A percentile compares a stretch with the other conserved stretches of the same genome.
Evolutionary conservation across 176 grass and related monocot species (phyloP).

Genomic region (Cocos nucifera): DNA sequence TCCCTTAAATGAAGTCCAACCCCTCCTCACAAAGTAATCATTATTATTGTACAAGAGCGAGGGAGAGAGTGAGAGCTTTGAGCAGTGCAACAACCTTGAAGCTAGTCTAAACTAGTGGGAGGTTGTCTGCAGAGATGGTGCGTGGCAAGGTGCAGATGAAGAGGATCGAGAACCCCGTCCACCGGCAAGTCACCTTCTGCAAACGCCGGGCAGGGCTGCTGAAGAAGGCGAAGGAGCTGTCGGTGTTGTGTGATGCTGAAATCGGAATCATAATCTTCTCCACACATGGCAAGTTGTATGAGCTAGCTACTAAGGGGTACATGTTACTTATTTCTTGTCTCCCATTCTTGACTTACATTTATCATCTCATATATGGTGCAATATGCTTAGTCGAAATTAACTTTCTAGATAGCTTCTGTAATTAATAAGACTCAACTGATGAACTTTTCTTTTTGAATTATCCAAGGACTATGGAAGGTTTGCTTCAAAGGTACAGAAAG

Average conservation of each 20-base stretch:
- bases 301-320: conserved; percentile 7
- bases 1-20: conserved; percentile 46
- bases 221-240: conserved; percentile 9
- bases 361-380: too few relatives aligned
- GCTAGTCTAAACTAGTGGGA: conserved; percentile 17
- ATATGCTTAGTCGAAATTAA: too few relatives aligned
- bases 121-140: background rate
- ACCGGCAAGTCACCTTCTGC: conserved; percentile 6
- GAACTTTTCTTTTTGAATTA: too few relatives aligned
- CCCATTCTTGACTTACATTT: too few relatives aligned
- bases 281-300: conserved; percentile 4
- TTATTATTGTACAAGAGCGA: background rate
- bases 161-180: conserved; percentile 7
- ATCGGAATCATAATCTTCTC: conserved; percentile 9
- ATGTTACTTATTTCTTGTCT: too few relatives aligned
- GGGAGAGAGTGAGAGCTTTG: background rate
- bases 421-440: too few relatives aligned
- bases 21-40: conserved; percentile 2
- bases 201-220: conserved; percentile 5
- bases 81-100: conserved; percentile 10
- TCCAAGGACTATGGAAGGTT: conserved; percentile 20
- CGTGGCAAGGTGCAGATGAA: conserved; percentile 5
- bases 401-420: too few relatives aligned
- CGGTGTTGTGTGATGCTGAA: conserved; percentile 3
- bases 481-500: conserved; percentile 31